phyloP scores from a whole-genome alignment of 164 flowering plant genomes.

The Warburgia ugandensis region DNA sequence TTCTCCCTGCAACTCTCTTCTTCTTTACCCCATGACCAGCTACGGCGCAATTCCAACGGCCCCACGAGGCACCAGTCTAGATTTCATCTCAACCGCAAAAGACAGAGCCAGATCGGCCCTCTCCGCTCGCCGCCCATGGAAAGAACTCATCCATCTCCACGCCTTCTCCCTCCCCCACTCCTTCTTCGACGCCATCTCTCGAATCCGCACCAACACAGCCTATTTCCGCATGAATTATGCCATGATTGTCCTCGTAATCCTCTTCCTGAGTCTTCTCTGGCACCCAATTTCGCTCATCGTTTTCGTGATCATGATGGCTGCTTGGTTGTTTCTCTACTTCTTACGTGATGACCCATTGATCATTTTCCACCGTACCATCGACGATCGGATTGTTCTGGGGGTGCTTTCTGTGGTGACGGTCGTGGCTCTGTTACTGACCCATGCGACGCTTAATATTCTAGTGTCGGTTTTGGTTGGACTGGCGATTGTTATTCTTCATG shows the following conservation, averaged over 20 bases:
- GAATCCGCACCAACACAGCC: constrained; percentile 28
- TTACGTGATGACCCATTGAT: constrained; percentile 37
- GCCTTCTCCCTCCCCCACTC: constrained; percentile 26
- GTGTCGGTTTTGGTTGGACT: constrained; percentile 26
- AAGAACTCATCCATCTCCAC: constrained; percentile 23
- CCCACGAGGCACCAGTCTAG: constrained; percentile 8
- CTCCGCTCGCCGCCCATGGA: constrained; percentile 45
- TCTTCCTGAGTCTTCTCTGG: constrained; percentile 51
- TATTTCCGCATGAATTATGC: constrained; percentile 46
- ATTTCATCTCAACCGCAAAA: constrained; percentile 28
- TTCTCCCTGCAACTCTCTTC: not conserved
- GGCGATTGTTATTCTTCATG: constrained; percentile 31
- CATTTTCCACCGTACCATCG: constrained; percentile 21
- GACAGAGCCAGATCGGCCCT: constrained; percentile 25
- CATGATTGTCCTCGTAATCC: constrained; percentile 27
- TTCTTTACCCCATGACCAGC: constrained; percentile 29
- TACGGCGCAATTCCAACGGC: constrained; percentile 50
- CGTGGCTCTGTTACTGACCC: constrained; percentile 28
- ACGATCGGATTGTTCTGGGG: constrained; percentile 29
- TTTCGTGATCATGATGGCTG: constrained; percentile 32
- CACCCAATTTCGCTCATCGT: constrained; percentile 48
- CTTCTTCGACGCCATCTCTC: constrained; percentile 10
- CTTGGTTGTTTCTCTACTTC: constrained; percentile 57
- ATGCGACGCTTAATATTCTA: constrained; percentile 29
- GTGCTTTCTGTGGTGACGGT: constrained; percentile 30